A percentile compares a stretch with the other conserved stretches of the same genome.
Conservation (phyloP, 306 rosid genomes). For the Cucurbita maxima region DNA sequence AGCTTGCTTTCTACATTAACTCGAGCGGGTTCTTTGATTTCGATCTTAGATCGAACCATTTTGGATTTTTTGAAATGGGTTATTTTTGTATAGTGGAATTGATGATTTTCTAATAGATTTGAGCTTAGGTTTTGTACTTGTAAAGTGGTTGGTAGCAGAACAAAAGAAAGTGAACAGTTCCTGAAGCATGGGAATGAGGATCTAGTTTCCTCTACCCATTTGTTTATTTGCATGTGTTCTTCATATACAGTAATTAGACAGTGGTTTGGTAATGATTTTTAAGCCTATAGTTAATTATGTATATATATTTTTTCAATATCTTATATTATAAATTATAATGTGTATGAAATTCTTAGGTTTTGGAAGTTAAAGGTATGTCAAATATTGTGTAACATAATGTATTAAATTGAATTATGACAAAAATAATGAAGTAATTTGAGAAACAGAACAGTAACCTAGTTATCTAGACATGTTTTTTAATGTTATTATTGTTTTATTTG, state of each 20-base stretch:
- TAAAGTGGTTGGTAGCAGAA: background rate
- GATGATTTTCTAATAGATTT: background rate
- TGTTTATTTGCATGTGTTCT: background rate
- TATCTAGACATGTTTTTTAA: too few species aligned
- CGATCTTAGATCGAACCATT: background rate
- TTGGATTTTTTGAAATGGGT: background rate
- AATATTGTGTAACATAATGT: too few species aligned
- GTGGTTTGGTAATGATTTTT: background rate
- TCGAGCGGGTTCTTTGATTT: background rate
- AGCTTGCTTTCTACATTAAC: background rate
- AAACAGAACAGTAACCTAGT: too few species aligned
- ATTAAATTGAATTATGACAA: too few species aligned
- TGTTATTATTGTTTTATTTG: too few species aligned
- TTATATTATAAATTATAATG: too few species aligned
- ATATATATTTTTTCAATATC: too few species aligned
- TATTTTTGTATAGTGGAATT: background rate
- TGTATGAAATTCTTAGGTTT: too few species aligned
- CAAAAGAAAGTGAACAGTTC: background rate
- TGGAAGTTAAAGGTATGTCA: too few species aligned
- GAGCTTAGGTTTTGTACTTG: background rate
- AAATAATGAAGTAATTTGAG: too few species aligned
- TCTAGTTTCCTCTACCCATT: background rate
- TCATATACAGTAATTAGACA: background rate
- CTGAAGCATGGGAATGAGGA: background rate
- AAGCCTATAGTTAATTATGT: background rate